These are phyloP conservation scores for Solanum hybrid DNA, from an alignment of 305 asterid genomes.

Conservation along the genomic window DNA sequence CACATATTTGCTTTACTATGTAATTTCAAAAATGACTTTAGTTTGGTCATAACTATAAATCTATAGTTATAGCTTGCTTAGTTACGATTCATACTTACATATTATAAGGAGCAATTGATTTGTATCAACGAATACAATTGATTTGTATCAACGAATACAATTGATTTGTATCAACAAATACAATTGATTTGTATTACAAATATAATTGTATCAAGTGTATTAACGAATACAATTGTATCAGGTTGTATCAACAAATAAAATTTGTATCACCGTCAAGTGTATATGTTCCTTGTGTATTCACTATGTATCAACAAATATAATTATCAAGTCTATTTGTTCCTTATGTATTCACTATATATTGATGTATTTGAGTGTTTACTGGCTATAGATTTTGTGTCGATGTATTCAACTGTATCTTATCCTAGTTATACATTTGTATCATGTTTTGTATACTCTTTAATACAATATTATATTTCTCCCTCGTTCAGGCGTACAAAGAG, in stretches of 20 bases:
- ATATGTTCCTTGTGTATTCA: background rate
- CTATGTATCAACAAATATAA: background rate
- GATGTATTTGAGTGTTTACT: background rate
- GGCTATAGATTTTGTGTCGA: background rate
- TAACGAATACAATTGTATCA: background rate
- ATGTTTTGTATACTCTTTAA: background rate
- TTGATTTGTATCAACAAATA: no score
- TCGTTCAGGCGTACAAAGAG: background rate
- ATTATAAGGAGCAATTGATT: background rate
- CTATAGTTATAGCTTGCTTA: background rate
- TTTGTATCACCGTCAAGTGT: background rate
- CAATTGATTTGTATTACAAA: no score
- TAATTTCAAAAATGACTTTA: background rate
- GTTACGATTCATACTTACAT: background rate
- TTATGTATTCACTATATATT: background rate
- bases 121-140: no score
- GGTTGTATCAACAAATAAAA: background rate
- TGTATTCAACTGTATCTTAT: background rate
- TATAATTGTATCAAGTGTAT: background rate
- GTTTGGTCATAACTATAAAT: background rate
- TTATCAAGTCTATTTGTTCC: background rate
- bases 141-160: no score
- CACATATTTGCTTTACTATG: background rate
- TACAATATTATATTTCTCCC: background rate
- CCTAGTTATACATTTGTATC: background rate